These are phyloP conservation scores for Scheffersomyces stambukii DNA, from an alignment of 1,139 yeast species.

Conservation along the genomic window DNA sequence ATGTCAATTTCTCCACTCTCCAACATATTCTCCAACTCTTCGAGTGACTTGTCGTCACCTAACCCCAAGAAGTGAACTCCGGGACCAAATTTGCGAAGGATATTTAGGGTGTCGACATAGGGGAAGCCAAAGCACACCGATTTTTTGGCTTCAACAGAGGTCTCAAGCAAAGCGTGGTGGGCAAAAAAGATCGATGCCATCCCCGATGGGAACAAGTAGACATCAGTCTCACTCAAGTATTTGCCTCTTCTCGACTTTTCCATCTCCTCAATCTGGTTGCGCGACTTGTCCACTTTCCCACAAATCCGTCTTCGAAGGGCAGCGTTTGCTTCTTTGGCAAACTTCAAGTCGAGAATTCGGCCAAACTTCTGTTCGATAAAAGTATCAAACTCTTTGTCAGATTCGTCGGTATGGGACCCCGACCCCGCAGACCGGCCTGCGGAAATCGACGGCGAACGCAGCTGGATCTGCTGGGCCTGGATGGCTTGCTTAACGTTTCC, in stretches of 20 bases:
- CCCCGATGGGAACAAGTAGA: constrained; percentile 82
- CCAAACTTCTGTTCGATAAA: constrained; percentile 90
- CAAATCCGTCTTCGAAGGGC: constrained; percentile 76
- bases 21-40: constrained; percentile 57
- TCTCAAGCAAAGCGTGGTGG: constrained; percentile 58
- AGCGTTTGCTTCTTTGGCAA: constrained; percentile 69
- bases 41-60: constrained; percentile 74
- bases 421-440: constrained; percentile 18
- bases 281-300: constrained; percentile 53
- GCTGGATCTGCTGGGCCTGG: constrained; percentile 37
- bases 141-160: constrained; percentile 37
- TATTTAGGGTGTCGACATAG: constrained; percentile 85
- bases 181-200: constrained; percentile 90
- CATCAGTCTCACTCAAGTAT: constrained; percentile 54
- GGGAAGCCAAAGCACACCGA: constrained; percentile 95
- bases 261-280: constrained; percentile 27
- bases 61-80: constrained; percentile 78
- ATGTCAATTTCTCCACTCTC: constrained; percentile 60
- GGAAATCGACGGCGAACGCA: constrained; percentile 29
- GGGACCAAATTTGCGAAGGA: constrained; percentile 85
- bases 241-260: constrained; percentile 29
- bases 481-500: constrained; percentile 30
- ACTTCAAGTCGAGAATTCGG: constrained; percentile 74
- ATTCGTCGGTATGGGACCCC: constrained; percentile 20
- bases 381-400: constrained; percentile 54